A percentile compares a stretch with the other conserved stretches of the same genome.
phyloP scores from a whole-genome alignment of 2,329 filamentous ascomycete genomes.

The Thielaviopsis punctulata region DNA sequence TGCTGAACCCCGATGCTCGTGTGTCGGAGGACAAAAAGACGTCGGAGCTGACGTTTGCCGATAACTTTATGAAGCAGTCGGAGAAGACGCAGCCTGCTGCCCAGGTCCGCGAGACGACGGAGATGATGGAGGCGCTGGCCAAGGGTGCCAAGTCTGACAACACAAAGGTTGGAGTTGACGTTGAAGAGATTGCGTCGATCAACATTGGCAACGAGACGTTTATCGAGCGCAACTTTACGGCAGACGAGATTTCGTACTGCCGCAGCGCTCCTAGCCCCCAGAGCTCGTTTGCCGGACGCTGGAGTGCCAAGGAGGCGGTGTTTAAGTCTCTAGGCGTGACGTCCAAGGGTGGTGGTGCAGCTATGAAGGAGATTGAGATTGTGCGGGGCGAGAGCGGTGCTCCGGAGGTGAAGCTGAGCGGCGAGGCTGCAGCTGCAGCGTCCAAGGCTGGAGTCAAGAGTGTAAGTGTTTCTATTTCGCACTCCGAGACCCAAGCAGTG shows the following conservation, averaged over 20 bases:
- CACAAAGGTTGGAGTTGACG: conserved; percentile 82
- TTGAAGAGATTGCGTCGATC: conserved; percentile 73
- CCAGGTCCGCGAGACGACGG: conserved; percentile 45
- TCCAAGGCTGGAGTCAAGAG: conserved; percentile 73
- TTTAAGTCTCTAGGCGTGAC: conserved; percentile 90
- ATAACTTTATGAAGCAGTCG: conserved; percentile 48
- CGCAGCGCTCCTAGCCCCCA: conserved; percentile 59
- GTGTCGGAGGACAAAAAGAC: conserved; percentile 78
- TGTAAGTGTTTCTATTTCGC: conserved; percentile 86
- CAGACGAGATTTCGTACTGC: conserved; percentile 73
- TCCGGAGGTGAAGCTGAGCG: conserved; percentile 73
- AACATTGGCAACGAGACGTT: conserved; percentile 93
- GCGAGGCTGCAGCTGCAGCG: conserved; percentile 68
- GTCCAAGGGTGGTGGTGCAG: conserved; percentile 74
- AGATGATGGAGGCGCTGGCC: conserved; percentile 63
- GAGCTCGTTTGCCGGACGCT: conserved; percentile 84
- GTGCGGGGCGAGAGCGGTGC: conserved; percentile 63
- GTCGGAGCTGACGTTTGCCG: conserved; percentile 55
- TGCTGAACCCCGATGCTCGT: conserved; percentile 85
- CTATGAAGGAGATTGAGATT: conserved; percentile 91
- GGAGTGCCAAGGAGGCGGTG: conserved; percentile 96
- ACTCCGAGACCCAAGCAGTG: conserved; percentile 85
- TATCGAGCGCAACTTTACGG: conserved; percentile 84
- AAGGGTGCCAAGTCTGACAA: conserved; percentile 42
- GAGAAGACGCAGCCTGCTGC: conserved; percentile 34